These are phyloP conservation scores for Leccinum arenicola DNA, from an alignment of 768 basidiomycete genomes.

Conservation along the genomic window DNA sequence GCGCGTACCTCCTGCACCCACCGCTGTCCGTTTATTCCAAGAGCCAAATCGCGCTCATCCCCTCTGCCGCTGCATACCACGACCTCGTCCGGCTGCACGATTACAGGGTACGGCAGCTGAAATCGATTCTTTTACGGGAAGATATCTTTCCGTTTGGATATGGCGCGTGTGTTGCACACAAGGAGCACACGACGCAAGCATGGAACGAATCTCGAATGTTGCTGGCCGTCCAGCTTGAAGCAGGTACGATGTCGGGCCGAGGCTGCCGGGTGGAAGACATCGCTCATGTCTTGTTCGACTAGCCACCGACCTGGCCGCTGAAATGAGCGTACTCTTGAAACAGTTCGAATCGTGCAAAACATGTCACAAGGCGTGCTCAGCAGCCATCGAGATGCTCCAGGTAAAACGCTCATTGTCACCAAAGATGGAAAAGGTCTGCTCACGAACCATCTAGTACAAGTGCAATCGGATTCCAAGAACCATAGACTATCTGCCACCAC, in stretches of 20 bases:
- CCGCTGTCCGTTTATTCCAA: conserved; percentile 55
- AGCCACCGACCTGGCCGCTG: conserved; percentile 67
- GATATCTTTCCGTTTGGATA: conserved; percentile 75
- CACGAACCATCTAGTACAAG: conserved; percentile 50
- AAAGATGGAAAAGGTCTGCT: conserved; percentile 1
- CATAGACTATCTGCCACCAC: conserved; percentile 42
- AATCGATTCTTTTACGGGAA: conserved; percentile 51
- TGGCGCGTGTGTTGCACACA: conserved; percentile 56
- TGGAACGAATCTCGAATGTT: conserved; percentile 54
- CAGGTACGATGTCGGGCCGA: conserved; percentile 36
- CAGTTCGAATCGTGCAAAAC: conserved; percentile 46
- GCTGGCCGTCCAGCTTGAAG: conserved; percentile 48
- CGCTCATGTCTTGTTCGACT: conserved; percentile 5
- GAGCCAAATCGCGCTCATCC: conserved; percentile 50
- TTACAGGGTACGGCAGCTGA: conserved; percentile 51
- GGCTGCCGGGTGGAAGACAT: background rate
- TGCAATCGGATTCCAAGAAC: conserved; percentile 52
- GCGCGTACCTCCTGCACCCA: conserved; percentile 50
- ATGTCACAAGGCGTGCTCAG: conserved; percentile 59
- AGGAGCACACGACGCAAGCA: conserved; percentile 36
- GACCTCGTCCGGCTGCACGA: conserved; percentile 58
- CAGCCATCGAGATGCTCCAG: conserved; percentile 67
- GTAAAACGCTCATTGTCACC: conserved; percentile 35
- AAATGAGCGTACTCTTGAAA: conserved; percentile 56
- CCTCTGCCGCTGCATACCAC: conserved; percentile 62